Evolutionary conservation across 2,329 filamentous ascomycete genomes (phyloP), one percentile per base, ranked within the genome.

Genomic region (Rhinocladiella similis): DNA sequence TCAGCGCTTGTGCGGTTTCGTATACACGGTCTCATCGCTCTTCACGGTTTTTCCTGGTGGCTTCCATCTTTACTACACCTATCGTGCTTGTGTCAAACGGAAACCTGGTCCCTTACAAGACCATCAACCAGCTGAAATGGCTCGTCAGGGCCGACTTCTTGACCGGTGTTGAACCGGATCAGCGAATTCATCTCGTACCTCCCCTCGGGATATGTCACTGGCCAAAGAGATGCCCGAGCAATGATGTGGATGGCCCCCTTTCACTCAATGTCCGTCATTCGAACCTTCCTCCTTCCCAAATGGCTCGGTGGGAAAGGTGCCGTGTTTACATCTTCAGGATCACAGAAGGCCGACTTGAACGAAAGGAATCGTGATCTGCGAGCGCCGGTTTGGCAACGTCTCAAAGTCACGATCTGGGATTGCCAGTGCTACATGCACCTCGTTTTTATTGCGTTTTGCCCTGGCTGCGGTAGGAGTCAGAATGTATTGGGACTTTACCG

Each of bases 201-300:
- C n/a, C 80, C 80, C 1, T 75, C 78, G 2, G 80, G 81, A 4
- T 83, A 83, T 63, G 77, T 80, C 63, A 77, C 78, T 7, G 79
- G 78, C 2, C 79, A 80, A 65, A 75, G 80, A 47, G 78, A 78
- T 38, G 72, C 74, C 0, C 70, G 77, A 2, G 77, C 77, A 53
- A 77, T 81, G 67, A 71, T 83, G 27, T 83, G 81, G 80, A 83
- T 83, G 80, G 75, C 81, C 18, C 80, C 80, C 0, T 83, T 54
- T 25, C 47, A 56, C 58, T 76, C 78, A 1, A 70, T 80, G 12
- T 79, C 77, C 61, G 74, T 83, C 51, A 66, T 81, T 50, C 77
- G 78, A 3, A 75, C 78, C 1, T 83, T 83, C 59, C 59, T 81
- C 2, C 70, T 83, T 4, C 80, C 80, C 20, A 75, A 66, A 5